A percentile compares a stretch with the other conserved stretches of the same genome.
Conservation (phyloP, 208 protist genomes). For the Trichomonas vaginalis region DNA sequence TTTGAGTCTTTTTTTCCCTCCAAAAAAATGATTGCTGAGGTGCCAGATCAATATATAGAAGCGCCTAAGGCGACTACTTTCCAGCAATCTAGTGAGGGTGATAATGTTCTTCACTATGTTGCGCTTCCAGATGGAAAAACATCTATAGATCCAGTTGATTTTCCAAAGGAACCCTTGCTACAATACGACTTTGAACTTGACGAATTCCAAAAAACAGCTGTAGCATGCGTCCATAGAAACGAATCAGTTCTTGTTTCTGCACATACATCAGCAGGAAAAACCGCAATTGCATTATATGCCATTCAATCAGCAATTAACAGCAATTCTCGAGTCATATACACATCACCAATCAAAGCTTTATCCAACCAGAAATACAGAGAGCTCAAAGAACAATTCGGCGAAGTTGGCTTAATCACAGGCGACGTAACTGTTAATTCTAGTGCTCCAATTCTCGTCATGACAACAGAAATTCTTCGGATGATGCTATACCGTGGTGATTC, state of each 20-base stretch:
- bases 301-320: conserved; percentile 87
- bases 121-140: not conserved
- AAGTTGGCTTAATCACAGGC: conserved; percentile 71
- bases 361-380: conserved; percentile 94
- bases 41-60: not conserved
- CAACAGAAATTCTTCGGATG: conserved; percentile 53
- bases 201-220: conserved; percentile 27
- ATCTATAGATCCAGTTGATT: not conserved
- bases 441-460: conserved; percentile 45
- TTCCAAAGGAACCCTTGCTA: conserved; percentile 20
- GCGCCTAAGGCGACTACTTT: not conserved
- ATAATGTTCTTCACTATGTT: not conserved
- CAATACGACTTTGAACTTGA: conserved; percentile 29
- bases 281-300: conserved; percentile 60
- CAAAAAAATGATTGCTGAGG: not conserved
- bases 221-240: conserved; percentile 3
- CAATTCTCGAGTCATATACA: conserved; percentile 98
- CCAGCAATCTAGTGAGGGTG: not conserved
- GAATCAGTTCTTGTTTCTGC: conserved; percentile 31
- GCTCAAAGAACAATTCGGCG: conserved; percentile 71
- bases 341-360: conserved; percentile 98
- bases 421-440: conserved; percentile 53
- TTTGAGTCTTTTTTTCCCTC: too few species aligned
- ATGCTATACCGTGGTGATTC: conserved; percentile 47
- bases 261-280: conserved; percentile 37